Conservation (phyloP, 495 filamentous ascomycete genomes). For the Daldinia caldariorum region DNA sequence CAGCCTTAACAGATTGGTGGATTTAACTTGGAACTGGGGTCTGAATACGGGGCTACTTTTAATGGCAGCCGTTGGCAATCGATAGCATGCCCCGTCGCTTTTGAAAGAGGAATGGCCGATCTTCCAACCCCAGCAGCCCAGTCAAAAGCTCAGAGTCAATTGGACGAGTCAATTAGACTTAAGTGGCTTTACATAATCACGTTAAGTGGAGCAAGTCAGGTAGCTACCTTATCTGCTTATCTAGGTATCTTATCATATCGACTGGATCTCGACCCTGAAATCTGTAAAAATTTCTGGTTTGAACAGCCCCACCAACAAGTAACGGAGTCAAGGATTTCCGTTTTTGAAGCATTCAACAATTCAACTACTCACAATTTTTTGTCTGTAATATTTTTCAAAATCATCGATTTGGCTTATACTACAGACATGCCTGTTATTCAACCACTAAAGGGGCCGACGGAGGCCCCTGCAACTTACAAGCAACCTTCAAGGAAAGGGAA, state of each 20-base stretch:
- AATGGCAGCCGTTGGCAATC: slow-evolving; percentile 24
- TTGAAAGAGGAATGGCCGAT: slow-evolving; percentile 34
- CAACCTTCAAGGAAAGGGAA: slow-evolving; percentile 97
- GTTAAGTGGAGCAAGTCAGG: neutral
- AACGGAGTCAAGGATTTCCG: slow-evolving; percentile 7
- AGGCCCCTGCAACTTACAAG: slow-evolving; percentile 65
- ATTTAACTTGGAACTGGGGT: slow-evolving; percentile 26
- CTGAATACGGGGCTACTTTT: slow-evolving; percentile 20
- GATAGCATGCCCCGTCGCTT: slow-evolving; percentile 16
- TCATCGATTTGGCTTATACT: neutral
- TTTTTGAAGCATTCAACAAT: neutral
- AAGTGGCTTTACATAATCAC: slow-evolving; percentile 16
- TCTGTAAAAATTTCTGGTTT: slow-evolving; percentile 36
- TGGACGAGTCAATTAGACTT: slow-evolving; percentile 11
- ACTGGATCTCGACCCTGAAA: slow-evolving; percentile 11
- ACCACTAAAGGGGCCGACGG: slow-evolving; percentile 47
- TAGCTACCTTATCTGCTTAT: too few relatives aligned
- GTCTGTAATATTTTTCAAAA: neutral
- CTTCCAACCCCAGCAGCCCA: slow-evolving; percentile 12
- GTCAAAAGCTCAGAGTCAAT: slow-evolving; percentile 2
- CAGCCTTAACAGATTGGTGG: slow-evolving; percentile 39
- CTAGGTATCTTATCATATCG: slow-evolving; percentile 32
- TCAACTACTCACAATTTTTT: neutral
- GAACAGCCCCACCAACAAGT: slow-evolving; percentile 21
- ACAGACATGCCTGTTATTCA: slow-evolving; percentile 49